Base-by-base conservation (phyloP, 805 yeast species). In the Trichomonascus vanleenenianus region DNA sequence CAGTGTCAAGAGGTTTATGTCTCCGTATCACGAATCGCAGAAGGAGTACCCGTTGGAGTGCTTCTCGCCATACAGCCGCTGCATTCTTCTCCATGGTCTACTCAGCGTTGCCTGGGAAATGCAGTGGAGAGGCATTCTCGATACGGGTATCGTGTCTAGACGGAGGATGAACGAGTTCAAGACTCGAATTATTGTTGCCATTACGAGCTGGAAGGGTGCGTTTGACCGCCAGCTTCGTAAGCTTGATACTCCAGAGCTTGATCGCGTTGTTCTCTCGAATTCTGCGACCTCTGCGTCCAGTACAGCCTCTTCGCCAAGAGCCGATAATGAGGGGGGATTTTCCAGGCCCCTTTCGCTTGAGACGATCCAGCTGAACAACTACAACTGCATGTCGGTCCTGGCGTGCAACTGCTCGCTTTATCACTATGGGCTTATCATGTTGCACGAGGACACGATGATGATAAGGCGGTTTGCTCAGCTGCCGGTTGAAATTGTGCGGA, bases 51-150 rank as follows among this genome's bases (percentile, higher is more conserved):
- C 57, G 5, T 18, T 59, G 47, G 61, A 60, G 36, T 64, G 68
- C 38, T 64, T 61, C 44, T 63, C 71, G 3, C 68, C 61, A 44
- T 68, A 61, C 48, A 61, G 71, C 3, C 52, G 73, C 34, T 56
- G 55, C n/a, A 60, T 68, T 19, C 51, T 68, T 25, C 54, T 68
- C 6, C 70, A 67, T 49, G 73, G 73, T 0, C 48, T 65, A 22
- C 53, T 66, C 35, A 55, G 59, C 36, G 53, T 66, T 3, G 56
- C 62, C 18, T 57, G 64, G 56, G 70, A 65, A 43, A 53, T 66
- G 56, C 62, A 60, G 43, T 54, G 59, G 51, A 50, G 63, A 30
- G 63, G 64, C 2, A 44, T 66, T 19, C 56, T 60, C 8, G 70
- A 66, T 43, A 51, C 62, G 46, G 67, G 70, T 5, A 56, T 66